phyloP scores from a whole-genome alignment of 2,329 filamentous ascomycete genomes.

The Apiospora aurea region DNA sequence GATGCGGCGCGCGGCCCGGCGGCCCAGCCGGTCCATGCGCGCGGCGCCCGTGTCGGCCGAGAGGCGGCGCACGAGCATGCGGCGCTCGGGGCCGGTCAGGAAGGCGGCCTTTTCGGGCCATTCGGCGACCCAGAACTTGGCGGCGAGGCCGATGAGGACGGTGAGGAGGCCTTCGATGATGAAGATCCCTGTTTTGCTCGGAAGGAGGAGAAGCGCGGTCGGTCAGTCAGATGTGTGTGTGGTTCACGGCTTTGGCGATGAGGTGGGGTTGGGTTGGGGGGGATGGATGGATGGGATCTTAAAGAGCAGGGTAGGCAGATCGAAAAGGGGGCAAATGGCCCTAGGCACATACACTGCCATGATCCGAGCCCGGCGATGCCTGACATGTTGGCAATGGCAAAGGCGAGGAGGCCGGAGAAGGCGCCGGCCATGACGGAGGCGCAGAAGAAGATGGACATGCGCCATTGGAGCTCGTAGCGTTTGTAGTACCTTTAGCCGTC shows the following conservation, averaged over 20 bases:
- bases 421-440: constrained; percentile 51
- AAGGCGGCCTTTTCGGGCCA: constrained; percentile 55
- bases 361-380: constrained; percentile 50
- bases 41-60: constrained; percentile 43
- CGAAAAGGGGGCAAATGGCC: too few species aligned
- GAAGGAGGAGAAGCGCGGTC: too few species aligned
- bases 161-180: constrained; percentile 50
- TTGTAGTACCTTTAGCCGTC: constrained; percentile 53
- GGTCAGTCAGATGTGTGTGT: too few species aligned
- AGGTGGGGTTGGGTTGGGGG: constrained; percentile 24
- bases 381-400: constrained; percentile 53
- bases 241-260: too few species aligned
- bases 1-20: constrained; percentile 39
- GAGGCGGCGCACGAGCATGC: constrained; percentile 42
- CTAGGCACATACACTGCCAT: constrained; percentile 45
- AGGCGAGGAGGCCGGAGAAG: constrained; percentile 56
- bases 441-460: constrained; percentile 52
- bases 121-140: constrained; percentile 56
- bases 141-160: constrained; percentile 40
- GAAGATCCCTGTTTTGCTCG: constrained; percentile 46
- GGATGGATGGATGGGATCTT: not conserved
- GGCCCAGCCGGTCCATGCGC: constrained; percentile 42
- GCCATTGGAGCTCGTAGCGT: constrained; percentile 55
- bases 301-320: too few species aligned
- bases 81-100: constrained; percentile 50